Evolutionary conservation across 306 rosid genomes (phyloP).

Genomic region (Astragalus membranaceus): DNA sequence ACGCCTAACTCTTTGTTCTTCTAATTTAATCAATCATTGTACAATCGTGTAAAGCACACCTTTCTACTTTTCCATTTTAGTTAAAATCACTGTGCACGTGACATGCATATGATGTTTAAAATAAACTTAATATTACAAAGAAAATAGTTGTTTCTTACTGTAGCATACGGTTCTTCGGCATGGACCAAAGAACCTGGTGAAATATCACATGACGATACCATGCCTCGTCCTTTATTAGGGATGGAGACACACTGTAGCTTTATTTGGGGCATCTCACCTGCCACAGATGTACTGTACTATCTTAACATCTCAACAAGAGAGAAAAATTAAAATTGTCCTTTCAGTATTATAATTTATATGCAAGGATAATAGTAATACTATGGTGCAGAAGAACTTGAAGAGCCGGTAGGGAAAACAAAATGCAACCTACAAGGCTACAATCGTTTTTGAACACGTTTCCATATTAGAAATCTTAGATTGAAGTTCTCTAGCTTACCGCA

Average conservation of each 20-base stretch:
- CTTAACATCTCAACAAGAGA: constrained; percentile 16
- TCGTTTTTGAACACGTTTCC: neutral
- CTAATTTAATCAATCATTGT: constrained; percentile 5
- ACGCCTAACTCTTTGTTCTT: neutral
- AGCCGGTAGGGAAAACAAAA: neutral
- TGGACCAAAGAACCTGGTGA: constrained; percentile 64
- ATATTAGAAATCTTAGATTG: neutral
- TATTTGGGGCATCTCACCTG: constrained; percentile 51
- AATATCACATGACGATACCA: constrained; percentile 51
- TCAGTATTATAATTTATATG: neutral
- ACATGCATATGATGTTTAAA: neutral
- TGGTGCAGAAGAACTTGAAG: neutral
- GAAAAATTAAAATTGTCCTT: neutral
- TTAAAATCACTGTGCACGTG: neutral
- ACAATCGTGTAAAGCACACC: neutral
- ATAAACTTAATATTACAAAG: neutral
- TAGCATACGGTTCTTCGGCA: constrained; percentile 70
- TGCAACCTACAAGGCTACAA: neutral
- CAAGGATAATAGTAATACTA: neutral
- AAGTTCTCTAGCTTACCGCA: neutral
- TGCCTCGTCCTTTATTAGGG: constrained; percentile 62
- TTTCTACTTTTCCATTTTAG: neutral
- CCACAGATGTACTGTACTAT: constrained; percentile 30
- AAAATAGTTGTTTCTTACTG: constrained; percentile 37
- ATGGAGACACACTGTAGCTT: constrained; percentile 46